Evolutionary conservation across 2,329 filamentous ascomycete species (phyloP).

Genomic region (Esteya vermicola): DNA sequence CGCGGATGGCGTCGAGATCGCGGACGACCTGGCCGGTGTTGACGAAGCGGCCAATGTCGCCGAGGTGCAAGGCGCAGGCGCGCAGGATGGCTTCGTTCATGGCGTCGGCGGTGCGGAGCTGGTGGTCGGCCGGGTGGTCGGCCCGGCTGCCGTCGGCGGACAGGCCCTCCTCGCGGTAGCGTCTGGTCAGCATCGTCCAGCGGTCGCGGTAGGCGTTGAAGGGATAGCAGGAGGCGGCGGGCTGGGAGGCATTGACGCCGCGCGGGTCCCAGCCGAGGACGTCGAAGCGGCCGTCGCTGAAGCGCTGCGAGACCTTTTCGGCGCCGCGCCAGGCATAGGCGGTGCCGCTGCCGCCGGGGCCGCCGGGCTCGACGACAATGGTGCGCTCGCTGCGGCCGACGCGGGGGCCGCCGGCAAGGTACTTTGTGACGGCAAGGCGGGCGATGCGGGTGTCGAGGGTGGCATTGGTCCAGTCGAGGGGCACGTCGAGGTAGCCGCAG

Average conservation of each 20-base stretch:
- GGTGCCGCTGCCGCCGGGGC: constrained; percentile 31
- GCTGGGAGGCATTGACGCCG: constrained; percentile 33
- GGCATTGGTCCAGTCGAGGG: constrained; percentile 30
- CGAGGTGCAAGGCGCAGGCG: constrained; percentile 26
- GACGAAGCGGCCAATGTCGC: constrained; percentile 31
- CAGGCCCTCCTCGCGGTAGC: constrained; percentile 22
- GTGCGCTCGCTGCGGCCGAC: constrained; percentile 25
- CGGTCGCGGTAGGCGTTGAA: constrained; percentile 29
- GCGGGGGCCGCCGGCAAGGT: constrained; percentile 30
- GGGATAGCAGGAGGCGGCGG: constrained; percentile 30
- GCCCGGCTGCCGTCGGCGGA: no score
- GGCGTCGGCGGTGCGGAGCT: constrained; percentile 29
- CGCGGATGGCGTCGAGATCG: constrained; percentile 33
- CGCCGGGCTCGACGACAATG: constrained; percentile 34
- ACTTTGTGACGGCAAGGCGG: constrained; percentile 34
- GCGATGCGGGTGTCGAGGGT: constrained; percentile 25
- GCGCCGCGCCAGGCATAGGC: constrained; percentile 23
- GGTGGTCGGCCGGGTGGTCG: no score
- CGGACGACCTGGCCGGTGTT: constrained; percentile 31
- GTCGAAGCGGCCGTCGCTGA: constrained; percentile 29
- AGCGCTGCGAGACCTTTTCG: constrained; percentile 22
- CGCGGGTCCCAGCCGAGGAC: constrained; percentile 41
- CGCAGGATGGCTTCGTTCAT: constrained; percentile 29
- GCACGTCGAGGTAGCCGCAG: constrained; percentile 33
- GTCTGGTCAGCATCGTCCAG: constrained; percentile 25